phyloP scores from a whole-genome alignment of 352 stramenopile species.

The Globisporangium spiculum region DNA sequence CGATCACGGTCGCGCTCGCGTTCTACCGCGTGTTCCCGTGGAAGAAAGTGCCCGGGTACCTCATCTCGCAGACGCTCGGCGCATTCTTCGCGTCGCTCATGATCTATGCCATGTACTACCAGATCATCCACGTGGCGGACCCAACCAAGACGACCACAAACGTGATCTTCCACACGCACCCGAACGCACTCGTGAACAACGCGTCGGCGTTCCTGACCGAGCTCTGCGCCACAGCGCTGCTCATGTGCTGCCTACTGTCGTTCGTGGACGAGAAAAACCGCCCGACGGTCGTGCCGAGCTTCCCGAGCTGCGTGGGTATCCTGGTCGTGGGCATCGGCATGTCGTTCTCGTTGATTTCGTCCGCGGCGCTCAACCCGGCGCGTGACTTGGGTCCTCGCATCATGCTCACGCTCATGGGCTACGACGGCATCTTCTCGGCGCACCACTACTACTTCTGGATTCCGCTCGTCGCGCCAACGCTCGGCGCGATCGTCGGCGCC shows the following conservation, averaged over 20 bases:
- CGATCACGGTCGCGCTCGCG: conserved; percentile 30
- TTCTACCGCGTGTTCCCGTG: conserved; percentile 24
- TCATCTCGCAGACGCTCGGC: conserved; percentile 26
- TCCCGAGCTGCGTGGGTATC: conserved; percentile 25
- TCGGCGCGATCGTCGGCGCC: conserved; percentile 26
- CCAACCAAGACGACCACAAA: conserved; percentile 17
- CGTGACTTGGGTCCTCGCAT: conserved; percentile 37
- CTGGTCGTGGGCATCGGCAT: conserved; percentile 29
- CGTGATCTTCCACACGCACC: conserved; percentile 36
- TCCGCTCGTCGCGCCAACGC: conserved; percentile 27
- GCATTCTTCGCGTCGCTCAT: conserved; percentile 29
- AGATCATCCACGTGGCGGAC: conserved; percentile 23
- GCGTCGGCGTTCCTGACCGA: conserved; percentile 30
- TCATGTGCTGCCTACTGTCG: conserved; percentile 25
- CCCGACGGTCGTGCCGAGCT: conserved; percentile 21
- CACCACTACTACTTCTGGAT: conserved; percentile 40
- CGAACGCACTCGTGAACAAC: conserved; percentile 22
- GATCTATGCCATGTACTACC: conserved; percentile 32
- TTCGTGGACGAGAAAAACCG: conserved; percentile 35
- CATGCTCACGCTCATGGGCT: conserved; percentile 27
- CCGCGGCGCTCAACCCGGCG: conserved; percentile 35
- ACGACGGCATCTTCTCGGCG: conserved; percentile 25
- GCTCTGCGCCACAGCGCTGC: conserved; percentile 20
- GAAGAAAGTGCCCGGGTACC: conserved; percentile 24
- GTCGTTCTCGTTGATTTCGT: conserved; percentile 30